phyloP scores from a whole-genome alignment of 169 alveolate species.

The Cryptosporidium bovis region DNA sequence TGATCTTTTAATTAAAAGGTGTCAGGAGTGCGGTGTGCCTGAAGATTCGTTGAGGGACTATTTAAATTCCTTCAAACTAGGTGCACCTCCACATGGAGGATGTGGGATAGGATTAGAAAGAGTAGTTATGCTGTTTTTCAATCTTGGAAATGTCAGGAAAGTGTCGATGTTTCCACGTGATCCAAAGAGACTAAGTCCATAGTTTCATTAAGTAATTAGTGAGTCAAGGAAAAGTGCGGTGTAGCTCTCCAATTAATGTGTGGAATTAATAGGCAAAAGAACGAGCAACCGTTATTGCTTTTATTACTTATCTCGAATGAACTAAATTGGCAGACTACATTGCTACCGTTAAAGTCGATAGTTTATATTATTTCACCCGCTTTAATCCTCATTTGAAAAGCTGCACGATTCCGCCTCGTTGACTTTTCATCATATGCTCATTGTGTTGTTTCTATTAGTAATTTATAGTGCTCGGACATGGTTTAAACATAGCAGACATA shows the following conservation, averaged over 20 bases:
- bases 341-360: too few relatives aligned
- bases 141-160: conserved; percentile 95
- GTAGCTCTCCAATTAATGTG: too few relatives aligned
- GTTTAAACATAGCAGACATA: background rate
- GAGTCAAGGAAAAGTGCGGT: too few relatives aligned
- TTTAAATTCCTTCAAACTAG: conserved; percentile 93
- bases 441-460: too few relatives aligned
- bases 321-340: too few relatives aligned
- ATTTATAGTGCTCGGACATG: too few relatives aligned
- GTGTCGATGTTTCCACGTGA: conserved; percentile 99
- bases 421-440: too few relatives aligned
- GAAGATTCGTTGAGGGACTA: conserved; percentile 83
- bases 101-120: conserved; percentile 99
- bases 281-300: background rate
- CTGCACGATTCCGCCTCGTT: too few relatives aligned
- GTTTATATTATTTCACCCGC: too few relatives aligned
- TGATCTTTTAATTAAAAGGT: conserved; percentile 86
- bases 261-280: background rate
- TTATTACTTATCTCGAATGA: background rate
- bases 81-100: conserved; percentile 99
- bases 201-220: conserved; percentile 39
- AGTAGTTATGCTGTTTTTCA: conserved; percentile 96
- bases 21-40: conserved; percentile 76
- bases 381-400: too few relatives aligned
- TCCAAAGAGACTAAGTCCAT: conserved; percentile 97